Base-by-base conservation (phyloP, 352 stramenopile genomes). In the Globisporangium recalcitrans region DNA sequence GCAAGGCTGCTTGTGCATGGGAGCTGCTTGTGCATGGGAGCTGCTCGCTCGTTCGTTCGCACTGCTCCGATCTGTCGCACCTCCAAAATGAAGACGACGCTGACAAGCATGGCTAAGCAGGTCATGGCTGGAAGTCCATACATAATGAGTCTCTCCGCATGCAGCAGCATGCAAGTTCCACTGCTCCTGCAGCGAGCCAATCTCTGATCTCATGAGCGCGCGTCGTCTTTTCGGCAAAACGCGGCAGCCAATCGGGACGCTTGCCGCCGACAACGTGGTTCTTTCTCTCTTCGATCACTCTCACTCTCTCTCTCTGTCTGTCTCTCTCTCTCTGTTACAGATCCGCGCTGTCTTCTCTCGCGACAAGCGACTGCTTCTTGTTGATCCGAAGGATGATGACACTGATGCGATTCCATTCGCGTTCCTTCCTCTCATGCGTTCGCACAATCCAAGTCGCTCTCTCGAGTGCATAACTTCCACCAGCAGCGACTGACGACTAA, bases 201-300 rank as follows among this genome's bases (percentile, higher is more conserved):
- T 46, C 38, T 46, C 38, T 46, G 38, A 2, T 0, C 38, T 46
- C 38, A 13, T 9, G 21, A 7, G 7, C 19, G 34, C 34, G 38
- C 38, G 38, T 46, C 38, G 38, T 8, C 19, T 16, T 36, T 40
- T 56, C 19, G 6, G 27, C 40, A 40, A 56, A 56, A 8, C 29
- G 27, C 3, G 27, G 19, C 29, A 56, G 49, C 49, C 49, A 56
- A 56, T 56, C 26, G 27, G 49, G 27, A 40, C 49, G 49, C 49
- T 31, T 21, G 2, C 19, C 22, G 8, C 21, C 49, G 16, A 26
- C 49, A 32, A 56, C 49, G 49, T 56, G 26, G 34, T 34, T 14
- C 49, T 40, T 40, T 40, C 5, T 22, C 38, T 46, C 38, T 22
- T 13, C 4, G 11, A 19, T 31, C 46, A 52, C 46, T 13, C 47